phyloP scores from a whole-genome alignment of 75 land plant species.

The Picea sitchensis region DNA sequence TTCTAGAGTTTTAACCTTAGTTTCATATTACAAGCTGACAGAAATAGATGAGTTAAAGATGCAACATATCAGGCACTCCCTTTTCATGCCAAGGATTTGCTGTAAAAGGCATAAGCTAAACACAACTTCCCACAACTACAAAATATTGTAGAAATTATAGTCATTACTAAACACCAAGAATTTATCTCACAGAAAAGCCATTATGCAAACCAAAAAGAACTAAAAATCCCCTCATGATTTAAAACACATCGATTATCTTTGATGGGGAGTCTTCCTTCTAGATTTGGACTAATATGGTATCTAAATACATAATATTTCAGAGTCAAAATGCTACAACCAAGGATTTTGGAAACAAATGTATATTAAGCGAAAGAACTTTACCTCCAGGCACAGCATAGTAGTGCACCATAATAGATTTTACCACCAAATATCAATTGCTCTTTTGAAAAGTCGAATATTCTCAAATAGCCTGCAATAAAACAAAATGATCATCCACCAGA shows the following conservation, averaged over 20 bases:
- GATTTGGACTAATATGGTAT: background rate
- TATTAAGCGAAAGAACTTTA: constrained; percentile 11
- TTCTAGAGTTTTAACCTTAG: background rate
- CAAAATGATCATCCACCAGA: constrained; percentile 3
- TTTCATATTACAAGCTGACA: background rate
- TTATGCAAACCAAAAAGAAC: background rate
- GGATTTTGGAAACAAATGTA: background rate
- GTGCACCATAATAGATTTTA: constrained; percentile 95
- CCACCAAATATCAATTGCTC: constrained; percentile 87
- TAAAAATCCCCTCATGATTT: background rate
- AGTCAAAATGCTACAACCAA: background rate
- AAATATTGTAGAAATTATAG: no score
- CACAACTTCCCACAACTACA: background rate
- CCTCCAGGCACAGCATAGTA: constrained; percentile 99
- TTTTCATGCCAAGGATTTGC: background rate
- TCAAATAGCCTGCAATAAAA: constrained; percentile 71
- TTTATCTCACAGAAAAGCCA: no score
- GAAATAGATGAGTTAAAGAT: background rate
- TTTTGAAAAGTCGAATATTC: constrained; percentile 88
- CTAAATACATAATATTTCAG: background rate
- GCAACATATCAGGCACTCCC: background rate
- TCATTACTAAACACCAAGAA: no score
- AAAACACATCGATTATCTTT: background rate
- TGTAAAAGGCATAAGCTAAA: background rate
- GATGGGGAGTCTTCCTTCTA: background rate